phyloP scores from a whole-genome alignment of 768 basidiomycete genomes.

The Tricholoma flavovirens region DNA sequence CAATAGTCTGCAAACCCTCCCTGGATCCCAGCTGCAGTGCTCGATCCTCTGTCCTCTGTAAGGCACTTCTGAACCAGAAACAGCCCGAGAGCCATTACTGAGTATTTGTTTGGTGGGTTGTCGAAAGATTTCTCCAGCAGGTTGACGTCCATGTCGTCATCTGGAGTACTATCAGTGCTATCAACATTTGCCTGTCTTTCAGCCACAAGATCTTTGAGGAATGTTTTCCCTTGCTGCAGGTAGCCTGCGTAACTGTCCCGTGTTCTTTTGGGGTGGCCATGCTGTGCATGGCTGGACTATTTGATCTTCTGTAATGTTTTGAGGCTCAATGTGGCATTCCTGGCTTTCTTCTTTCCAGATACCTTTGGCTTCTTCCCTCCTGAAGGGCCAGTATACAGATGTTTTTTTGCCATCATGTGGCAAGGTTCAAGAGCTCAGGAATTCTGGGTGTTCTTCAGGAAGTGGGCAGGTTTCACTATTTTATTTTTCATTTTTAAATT shows the following conservation, averaged over 20 bases:
- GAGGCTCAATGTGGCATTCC: neutral
- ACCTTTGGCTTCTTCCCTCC: neutral
- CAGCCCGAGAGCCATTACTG: conserved; percentile 21
- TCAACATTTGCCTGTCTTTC: neutral
- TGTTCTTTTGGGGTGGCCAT: neutral
- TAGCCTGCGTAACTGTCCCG: neutral
- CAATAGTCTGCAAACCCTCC: conserved; percentile 22
- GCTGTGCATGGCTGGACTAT: neutral
- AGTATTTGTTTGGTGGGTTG: conserved; percentile 23
- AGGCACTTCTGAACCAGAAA: conserved; percentile 28
- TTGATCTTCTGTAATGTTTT: neutral
- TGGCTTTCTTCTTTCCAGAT: neutral
- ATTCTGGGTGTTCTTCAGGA: neutral
- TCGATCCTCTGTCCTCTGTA: conserved; percentile 11
- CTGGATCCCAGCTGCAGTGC: conserved; percentile 21
- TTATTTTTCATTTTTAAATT: neutral
- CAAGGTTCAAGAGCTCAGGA: neutral
- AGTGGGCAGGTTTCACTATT: neutral
- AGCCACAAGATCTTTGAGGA: neutral
- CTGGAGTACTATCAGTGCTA: neutral
- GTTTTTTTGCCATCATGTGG: neutral
- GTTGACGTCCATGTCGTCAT: conserved; percentile 14
- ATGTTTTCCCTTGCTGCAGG: neutral
- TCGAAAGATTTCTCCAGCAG: conserved; percentile 23
- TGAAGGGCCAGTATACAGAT: neutral